A percentile compares a stretch with the other conserved stretches of the same genome.
Conservation (phyloP, 2,329 filamentous ascomycete genomes). For the Tolypocladium ovalisporum region DNA sequence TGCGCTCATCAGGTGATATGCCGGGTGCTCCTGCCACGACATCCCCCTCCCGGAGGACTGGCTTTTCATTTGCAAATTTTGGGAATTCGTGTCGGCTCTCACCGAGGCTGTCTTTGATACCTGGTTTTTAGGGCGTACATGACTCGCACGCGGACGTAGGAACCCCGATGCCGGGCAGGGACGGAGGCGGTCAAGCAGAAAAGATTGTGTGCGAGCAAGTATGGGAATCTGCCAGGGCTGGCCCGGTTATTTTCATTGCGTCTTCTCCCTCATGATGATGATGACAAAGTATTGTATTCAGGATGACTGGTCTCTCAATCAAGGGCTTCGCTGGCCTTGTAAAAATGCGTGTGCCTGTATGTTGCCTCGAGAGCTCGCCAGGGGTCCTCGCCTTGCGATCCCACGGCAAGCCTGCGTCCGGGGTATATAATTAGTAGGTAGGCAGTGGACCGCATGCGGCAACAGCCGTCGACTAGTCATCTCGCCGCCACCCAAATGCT, state of each 20-base stretch:
- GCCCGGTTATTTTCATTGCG: background rate
- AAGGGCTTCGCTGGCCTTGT: background rate
- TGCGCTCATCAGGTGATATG: background rate
- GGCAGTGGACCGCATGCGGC: background rate
- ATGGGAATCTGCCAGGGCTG: background rate
- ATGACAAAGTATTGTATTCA: background rate
- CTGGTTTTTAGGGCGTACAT: background rate
- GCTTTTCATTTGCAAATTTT: background rate
- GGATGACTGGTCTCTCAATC: background rate
- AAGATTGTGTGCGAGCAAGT: background rate
- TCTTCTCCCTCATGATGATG: background rate
- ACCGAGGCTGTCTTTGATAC: background rate
- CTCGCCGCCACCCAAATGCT: background rate
- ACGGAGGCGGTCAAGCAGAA: background rate
- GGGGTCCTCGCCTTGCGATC: background rate
- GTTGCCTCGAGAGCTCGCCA: background rate
- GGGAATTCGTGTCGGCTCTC: background rate
- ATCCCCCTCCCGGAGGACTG: background rate
- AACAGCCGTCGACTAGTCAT: background rate
- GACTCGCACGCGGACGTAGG: background rate
- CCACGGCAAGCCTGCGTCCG: background rate
- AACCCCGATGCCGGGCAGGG: background rate
- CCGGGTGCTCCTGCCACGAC: background rate
- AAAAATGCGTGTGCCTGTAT: no score
- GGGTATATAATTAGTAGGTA: no score